Percentiles rank a stretch among this genome's conserved stretches.
These are phyloP conservation scores for Clavulina sp. DNA, from an alignment of 768 basidiomycete genomes.

Conservation along the genomic window DNA sequence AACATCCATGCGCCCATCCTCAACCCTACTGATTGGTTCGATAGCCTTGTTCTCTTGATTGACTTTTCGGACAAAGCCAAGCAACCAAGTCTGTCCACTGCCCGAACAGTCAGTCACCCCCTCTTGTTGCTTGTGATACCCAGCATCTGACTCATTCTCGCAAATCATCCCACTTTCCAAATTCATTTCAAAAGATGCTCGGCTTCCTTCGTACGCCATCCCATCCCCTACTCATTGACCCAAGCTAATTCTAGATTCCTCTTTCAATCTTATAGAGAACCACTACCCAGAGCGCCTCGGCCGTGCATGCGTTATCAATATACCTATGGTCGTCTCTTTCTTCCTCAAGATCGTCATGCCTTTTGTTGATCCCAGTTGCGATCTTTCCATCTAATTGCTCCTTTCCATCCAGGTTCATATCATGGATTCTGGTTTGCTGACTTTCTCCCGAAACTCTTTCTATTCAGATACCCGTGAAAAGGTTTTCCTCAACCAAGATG, in stretches of 20 bases:
- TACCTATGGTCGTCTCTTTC: constrained; percentile 58
- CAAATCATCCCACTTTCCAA: not conserved
- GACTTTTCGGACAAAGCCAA: constrained; percentile 63
- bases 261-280: constrained; percentile 10
- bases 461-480: constrained; percentile 37
- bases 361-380: constrained; percentile 49
- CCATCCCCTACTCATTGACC: not conserved
- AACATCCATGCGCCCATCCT: not conserved
- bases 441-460: not conserved
- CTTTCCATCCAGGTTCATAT: not conserved
- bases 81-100: constrained; percentile 26
- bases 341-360: constrained; percentile 68
- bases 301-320: constrained; percentile 49
- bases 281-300: constrained; percentile 51
- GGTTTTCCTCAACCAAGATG: constrained; percentile 24
- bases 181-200: not conserved
- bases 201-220: constrained; percentile 13
- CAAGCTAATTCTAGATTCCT: not conserved
- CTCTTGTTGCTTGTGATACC: no score
- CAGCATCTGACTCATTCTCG: not conserved
- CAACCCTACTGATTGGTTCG: constrained; percentile 3
- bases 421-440: not conserved
- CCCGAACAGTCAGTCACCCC: constrained; percentile 9
- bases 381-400: not conserved
- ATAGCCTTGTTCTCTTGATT: constrained; percentile 47